Evolutionary conservation across 139 green algal genomes (phyloP), one percentile per base, ranked within the genome.

Genomic region (Astrephomene gubernaculifera): DNA sequence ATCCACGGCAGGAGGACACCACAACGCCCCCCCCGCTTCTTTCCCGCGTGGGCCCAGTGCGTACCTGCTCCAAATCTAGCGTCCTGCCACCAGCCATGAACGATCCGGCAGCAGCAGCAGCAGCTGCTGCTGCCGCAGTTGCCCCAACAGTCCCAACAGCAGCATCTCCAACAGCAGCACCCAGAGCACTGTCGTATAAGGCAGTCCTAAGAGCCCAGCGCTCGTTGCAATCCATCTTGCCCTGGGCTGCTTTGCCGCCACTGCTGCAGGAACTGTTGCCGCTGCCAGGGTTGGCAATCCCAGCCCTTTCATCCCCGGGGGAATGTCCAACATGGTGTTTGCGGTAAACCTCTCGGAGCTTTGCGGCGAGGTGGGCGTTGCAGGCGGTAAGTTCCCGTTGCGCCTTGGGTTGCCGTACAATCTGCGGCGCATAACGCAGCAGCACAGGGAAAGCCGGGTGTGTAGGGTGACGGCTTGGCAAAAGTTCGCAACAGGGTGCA

Each of bases 171-270:
- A 24, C 7, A 38, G 29, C 41, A 4, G 57, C 39, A 9, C 25
- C 60, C 36, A 27, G 24, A 5, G 2, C 44, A 8, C 6, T n/a
- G 31, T 86, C 79, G 79, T 86, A 86, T 52, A 86, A 19, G 10
- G 79, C 64, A 45, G 79, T 86, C 41, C 79, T 65, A 27, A 35
- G 61, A 35, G 65, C 79, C 65, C 79, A 86, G 17, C 79, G 79
- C 10, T 33, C 65, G 67, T 86, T 86, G 44, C 79, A 86, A 36
- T 86, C 65, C 6, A 86, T n/a, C n/a, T n/a, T n/a, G n/a, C n/a
- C n/a, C n/a, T n/a, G n/a, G n/a, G n/a, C n/a, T n/a, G n/a, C n/a
- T n/a, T n/a, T n/a, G n/a, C n/a, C n/a, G n/a, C n/a, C n/a, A n/a
- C n/a, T n/a, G n/a, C n/a, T n/a, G n/a, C n/a, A n/a, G n/a, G n/a